Percentiles rank a stretch among this genome's conserved stretches.
These are phyloP conservation scores for Raphanus hybrid DNA, from an alignment of 441 rosid species.

Conservation along the genomic window DNA sequence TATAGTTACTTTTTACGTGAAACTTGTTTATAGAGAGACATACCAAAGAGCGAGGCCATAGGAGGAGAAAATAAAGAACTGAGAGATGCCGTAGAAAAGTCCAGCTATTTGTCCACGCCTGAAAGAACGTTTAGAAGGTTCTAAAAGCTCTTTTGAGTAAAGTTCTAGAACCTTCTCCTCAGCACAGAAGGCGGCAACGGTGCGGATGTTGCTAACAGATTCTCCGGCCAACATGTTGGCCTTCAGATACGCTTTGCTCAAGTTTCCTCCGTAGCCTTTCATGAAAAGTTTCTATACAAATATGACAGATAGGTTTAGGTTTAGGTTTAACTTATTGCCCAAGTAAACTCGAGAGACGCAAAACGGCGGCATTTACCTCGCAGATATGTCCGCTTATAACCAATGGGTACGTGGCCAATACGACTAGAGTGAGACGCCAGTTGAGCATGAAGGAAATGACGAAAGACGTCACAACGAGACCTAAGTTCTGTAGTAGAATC, in stretches of 20 bases:
- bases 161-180: conserved; percentile 85
- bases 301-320: not conserved
- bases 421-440: conserved; percentile 92
- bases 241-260: conserved; percentile 87
- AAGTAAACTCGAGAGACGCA: not conserved
- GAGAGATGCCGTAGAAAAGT: conserved; percentile 81
- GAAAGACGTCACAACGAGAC: conserved; percentile 71
- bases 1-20: not conserved
- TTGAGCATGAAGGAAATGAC: conserved; percentile 81
- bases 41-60: conserved; percentile 93
- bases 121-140: conserved; percentile 74
- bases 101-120: conserved; percentile 92
- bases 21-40: not conserved
- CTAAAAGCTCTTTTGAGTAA: conserved; percentile 70
- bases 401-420: conserved; percentile 84
- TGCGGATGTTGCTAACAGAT: conserved; percentile 85
- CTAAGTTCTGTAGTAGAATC: conserved; percentile 74
- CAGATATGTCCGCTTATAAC: conserved; percentile 91
- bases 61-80: conserved; percentile 94
- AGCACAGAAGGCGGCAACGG: conserved; percentile 92
- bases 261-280: conserved; percentile 95
- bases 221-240: conserved; percentile 98
- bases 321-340: not conserved
- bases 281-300: conserved; percentile 81
- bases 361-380: conserved; percentile 58